These are phyloP conservation scores for Lolium rigidum DNA, from an alignment of 176 grass and related monocot genomes.

Conservation along the genomic window DNA sequence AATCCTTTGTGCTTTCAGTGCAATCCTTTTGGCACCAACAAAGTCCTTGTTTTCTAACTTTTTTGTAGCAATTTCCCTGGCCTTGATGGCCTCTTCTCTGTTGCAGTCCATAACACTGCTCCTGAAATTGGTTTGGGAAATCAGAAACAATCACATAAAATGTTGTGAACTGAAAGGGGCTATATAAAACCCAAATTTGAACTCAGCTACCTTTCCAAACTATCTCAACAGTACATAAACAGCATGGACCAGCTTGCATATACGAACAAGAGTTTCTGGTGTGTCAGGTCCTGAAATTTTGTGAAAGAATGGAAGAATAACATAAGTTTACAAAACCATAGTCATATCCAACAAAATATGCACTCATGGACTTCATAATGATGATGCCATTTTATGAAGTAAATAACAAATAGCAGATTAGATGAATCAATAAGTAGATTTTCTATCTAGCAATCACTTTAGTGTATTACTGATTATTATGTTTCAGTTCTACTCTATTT, in stretches of 20 bases:
- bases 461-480: conserved; percentile 7
- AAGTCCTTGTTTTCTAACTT: conserved; percentile 75
- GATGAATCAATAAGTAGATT: neutral
- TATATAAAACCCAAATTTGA: conserved; percentile 4
- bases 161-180: conserved; percentile 2
- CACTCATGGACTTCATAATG: neutral
- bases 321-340: neutral
- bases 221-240: conserved; percentile 35
- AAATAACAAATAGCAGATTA: conserved; percentile 11
- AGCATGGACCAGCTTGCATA: conserved; percentile 19
- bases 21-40: conserved; percentile 70
- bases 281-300: conserved; percentile 42
- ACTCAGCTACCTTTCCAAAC: conserved; percentile 11
- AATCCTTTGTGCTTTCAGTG: conserved; percentile 78
- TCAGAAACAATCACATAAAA: conserved; percentile 34
- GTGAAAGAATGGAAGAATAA: conserved; percentile 14
- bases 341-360: conserved; percentile 27
- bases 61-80: conserved; percentile 73
- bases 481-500: neutral
- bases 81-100: conserved; percentile 85
- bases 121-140: conserved; percentile 28
- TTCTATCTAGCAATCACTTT: conserved; percentile 24
- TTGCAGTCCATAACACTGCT: conserved; percentile 72
- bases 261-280: conserved; percentile 16
- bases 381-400: neutral